phyloP scores from a whole-genome alignment of 345 rosid species.

The Sapria himalayana region DNA sequence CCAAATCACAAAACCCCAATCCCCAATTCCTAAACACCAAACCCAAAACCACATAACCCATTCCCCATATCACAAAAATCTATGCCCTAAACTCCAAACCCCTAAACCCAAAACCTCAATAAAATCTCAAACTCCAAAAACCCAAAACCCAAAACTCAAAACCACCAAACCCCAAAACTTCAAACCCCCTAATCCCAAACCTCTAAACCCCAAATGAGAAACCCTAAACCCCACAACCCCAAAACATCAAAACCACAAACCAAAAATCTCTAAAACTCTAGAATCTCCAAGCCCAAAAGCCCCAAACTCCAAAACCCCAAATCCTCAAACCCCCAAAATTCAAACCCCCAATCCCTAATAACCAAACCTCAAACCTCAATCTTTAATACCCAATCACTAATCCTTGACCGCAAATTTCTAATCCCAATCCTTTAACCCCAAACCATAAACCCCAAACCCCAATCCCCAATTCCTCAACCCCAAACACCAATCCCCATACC shows the following conservation, averaged over 20 bases:
- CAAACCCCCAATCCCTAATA: too few species aligned
- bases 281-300: background rate
- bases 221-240: slow-evolving; percentile 7
- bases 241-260: background rate
- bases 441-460: too few species aligned
- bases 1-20: too few species aligned
- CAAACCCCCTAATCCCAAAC: slow-evolving; percentile 3
- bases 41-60: background rate
- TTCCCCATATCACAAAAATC: background rate
- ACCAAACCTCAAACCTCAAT: too few species aligned
- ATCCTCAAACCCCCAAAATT: too few species aligned
- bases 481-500: too few species aligned
- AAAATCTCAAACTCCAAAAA: slow-evolving; percentile 6
- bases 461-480: background rate
- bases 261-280: background rate
- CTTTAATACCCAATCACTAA: too few species aligned
- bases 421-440: too few species aligned
- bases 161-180: slow-evolving; percentile 1
- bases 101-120: slow-evolving; percentile 6
- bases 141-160: slow-evolving; percentile 2
- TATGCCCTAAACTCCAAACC: slow-evolving; percentile 3
- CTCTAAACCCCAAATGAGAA: slow-evolving; percentile 5
- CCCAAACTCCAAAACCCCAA: too few species aligned
- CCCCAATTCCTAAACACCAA: background rate
- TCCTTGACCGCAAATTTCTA: too few species aligned